Percentiles rank a stretch among this genome's conserved stretches.
Conservation (phyloP, 306 rosid genomes). For the Betula pendula region DNA sequence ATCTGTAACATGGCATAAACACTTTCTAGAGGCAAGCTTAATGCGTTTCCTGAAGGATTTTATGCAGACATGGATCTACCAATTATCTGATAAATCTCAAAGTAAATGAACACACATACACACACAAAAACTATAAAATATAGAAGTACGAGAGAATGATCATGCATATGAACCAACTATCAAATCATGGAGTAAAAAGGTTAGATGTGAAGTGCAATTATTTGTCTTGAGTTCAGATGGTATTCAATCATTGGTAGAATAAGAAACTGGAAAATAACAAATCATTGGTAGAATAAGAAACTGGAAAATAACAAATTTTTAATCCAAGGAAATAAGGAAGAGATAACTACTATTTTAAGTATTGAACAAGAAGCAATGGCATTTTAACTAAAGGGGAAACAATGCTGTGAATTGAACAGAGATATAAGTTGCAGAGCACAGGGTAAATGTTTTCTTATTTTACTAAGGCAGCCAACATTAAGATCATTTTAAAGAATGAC, state of each 20-base stretch:
- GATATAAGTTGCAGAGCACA: background rate
- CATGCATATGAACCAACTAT: background rate
- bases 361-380: background rate
- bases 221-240: background rate
- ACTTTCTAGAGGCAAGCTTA: background rate
- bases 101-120: background rate
- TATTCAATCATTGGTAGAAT: background rate
- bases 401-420: background rate
- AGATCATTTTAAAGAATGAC: background rate
- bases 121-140: background rate
- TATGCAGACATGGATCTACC: background rate
- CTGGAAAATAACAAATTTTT: background rate
- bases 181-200: background rate
- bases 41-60: background rate
- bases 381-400: background rate
- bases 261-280: background rate
- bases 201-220: background rate
- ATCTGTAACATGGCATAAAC: background rate
- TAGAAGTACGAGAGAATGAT: background rate
- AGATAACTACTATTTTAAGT: background rate
- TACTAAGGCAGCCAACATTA: background rate
- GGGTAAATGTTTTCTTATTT: conserved; percentile 1
- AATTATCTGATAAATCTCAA: background rate
- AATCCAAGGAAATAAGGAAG: background rate
- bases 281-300: background rate